Conservation (phyloP, 148 eudicot species). For the Rhododendron molle region DNA sequence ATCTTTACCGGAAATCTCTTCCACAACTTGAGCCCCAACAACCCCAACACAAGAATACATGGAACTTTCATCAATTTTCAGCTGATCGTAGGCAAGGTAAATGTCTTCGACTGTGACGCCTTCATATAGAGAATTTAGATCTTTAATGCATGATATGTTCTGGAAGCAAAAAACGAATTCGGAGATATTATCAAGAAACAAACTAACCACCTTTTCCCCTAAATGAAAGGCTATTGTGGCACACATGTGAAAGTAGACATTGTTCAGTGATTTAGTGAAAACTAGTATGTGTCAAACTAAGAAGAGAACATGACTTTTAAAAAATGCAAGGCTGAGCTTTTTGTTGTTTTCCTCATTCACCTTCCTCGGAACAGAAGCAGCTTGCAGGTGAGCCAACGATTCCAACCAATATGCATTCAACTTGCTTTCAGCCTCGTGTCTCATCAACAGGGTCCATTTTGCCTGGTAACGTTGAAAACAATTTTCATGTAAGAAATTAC, state of each 20-base stretch:
- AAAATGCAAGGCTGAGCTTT: not conserved
- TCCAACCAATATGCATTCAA: conserved; percentile 96
- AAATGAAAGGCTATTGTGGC: not conserved
- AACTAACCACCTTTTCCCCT: not conserved
- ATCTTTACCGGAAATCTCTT: conserved; percentile 49
- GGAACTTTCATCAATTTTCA: conserved; percentile 76
- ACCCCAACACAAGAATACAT: conserved; percentile 81
- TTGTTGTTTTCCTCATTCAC: conserved; percentile 26
- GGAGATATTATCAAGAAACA: not conserved
- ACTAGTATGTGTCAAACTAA: not conserved
- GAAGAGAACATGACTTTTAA: no score
- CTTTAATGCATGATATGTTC: conserved; percentile 89
- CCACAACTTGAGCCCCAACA: conserved; percentile 72
- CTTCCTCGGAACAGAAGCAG: conserved; percentile 83
- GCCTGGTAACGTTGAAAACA: conserved; percentile 42
- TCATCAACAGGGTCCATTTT: conserved; percentile 78
- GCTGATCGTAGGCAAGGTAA: conserved; percentile 71
- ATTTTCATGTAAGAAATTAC: not conserved
- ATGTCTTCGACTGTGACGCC: conserved; percentile 67
- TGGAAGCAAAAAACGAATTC: conserved; percentile 16
- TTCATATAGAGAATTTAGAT: conserved; percentile 68
- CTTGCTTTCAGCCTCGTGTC: conserved; percentile 94
- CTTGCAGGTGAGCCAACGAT: conserved; percentile 85
- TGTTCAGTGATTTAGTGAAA: not conserved
- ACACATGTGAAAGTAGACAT: not conserved